Conservation (phyloP, 2,329 filamentous ascomycete species). For the Didymella exigua region DNA sequence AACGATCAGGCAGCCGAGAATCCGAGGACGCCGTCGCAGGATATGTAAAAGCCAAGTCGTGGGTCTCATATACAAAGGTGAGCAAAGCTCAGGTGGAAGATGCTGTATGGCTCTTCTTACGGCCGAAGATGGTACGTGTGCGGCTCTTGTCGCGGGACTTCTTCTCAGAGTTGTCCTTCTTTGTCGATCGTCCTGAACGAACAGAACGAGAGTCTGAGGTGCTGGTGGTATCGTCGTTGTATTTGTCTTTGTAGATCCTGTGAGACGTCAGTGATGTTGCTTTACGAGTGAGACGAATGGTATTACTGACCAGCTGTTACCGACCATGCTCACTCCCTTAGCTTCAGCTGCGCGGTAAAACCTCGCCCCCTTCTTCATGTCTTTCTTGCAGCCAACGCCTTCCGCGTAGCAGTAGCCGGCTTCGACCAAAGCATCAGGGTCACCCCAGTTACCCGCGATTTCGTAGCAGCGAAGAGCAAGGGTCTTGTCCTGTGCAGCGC, state of each 20-base stretch:
- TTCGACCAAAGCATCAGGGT: constrained; percentile 91
- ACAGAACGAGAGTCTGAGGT: constrained; percentile 50
- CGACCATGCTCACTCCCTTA: constrained; percentile 96
- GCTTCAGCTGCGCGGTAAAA: constrained; percentile 90
- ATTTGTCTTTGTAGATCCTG: constrained; percentile 97
- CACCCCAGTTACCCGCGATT: constrained; percentile 93
- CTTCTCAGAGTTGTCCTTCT: constrained; percentile 55
- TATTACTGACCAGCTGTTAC: constrained; percentile 92
- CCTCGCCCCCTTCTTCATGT: constrained; percentile 89
- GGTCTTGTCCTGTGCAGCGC: constrained; percentile 87
- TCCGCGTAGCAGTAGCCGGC: constrained; percentile 96
- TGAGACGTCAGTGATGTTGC: not conserved
- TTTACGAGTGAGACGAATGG: not conserved
- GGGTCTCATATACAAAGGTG: constrained; percentile 39
- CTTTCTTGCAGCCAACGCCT: constrained; percentile 92
- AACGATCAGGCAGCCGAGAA: constrained; percentile 27
- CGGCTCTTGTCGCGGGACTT: constrained; percentile 77
- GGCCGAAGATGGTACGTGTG: constrained; percentile 73
- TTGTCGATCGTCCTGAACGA: constrained; percentile 54
- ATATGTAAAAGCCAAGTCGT: constrained; percentile 38
- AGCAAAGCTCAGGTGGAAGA: constrained; percentile 20
- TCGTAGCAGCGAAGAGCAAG: constrained; percentile 93
- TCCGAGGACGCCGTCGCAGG: constrained; percentile 43
- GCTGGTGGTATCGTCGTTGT: constrained; percentile 60
- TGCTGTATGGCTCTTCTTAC: constrained; percentile 55